These are phyloP conservation scores for Boletus sp. DNA, from an alignment of 1,284 basidiomycete genomes.

Conservation along the genomic window DNA sequence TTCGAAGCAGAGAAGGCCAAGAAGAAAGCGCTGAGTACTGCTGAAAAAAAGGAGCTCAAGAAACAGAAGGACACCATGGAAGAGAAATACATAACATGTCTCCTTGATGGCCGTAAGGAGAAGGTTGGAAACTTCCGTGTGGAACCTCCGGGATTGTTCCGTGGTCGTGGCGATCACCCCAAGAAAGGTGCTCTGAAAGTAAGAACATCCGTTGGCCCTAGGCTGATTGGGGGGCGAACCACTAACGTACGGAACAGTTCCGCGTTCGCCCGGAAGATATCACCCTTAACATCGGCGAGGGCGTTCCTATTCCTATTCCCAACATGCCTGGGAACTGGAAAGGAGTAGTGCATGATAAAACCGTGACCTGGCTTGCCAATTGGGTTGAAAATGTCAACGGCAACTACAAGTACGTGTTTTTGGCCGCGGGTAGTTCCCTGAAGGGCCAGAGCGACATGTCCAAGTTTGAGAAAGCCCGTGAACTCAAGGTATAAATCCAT, in stretches of 20 bases:
- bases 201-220: slow-evolving; percentile 16
- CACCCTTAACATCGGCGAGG: slow-evolving; percentile 87
- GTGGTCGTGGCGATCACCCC: slow-evolving; percentile 97
- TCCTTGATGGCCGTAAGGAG: slow-evolving; percentile 94
- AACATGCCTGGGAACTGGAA: slow-evolving; percentile 91
- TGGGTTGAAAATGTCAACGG: slow-evolving; percentile 97
- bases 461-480: slow-evolving; percentile 96
- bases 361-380: slow-evolving; percentile 95
- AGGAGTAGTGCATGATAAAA: slow-evolving; percentile 83
- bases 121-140: slow-evolving; percentile 98
- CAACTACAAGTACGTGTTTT: slow-evolving; percentile 94
- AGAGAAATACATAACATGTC: slow-evolving; percentile 80
- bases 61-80: slow-evolving; percentile 83
- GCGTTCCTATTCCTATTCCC: slow-evolving; percentile 71
- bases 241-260: slow-evolving; percentile 45
- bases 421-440: slow-evolving; percentile 89
- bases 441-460: slow-evolving; percentile 96
- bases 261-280: slow-evolving; percentile 93
- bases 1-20: slow-evolving; percentile 91
- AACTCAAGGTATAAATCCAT: slow-evolving; percentile 70
- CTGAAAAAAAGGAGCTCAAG: slow-evolving; percentile 90
- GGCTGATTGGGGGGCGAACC: neutral
- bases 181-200: slow-evolving; percentile 97
- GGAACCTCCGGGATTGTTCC: slow-evolving; percentile 96
- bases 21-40: slow-evolving; percentile 84